Percentiles rank a stretch among this genome's conserved stretches.
Conservation (phyloP, 2,329 filamentous ascomycete genomes). For the Alternaria angustiovoidea region DNA sequence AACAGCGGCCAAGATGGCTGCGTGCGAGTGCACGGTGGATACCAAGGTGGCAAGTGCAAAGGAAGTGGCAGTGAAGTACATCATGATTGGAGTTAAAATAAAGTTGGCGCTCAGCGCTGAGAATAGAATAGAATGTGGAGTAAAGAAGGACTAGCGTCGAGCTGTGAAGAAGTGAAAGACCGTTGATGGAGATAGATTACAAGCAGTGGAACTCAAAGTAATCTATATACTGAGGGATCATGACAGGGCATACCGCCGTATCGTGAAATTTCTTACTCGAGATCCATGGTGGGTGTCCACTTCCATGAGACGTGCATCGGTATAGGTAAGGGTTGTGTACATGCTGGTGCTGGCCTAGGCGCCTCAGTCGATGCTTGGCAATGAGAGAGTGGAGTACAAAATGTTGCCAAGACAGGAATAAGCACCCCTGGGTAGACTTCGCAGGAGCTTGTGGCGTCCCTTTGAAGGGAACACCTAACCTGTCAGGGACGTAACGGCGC, state of each 20-base stretch:
- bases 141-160: conserved; percentile 27
- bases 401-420: conserved; percentile 16
- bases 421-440: conserved; percentile 10
- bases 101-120: conserved; percentile 37
- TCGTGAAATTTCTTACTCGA: conserved; percentile 9
- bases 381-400: conserved; percentile 7
- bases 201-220: not conserved
- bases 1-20: conserved; percentile 40
- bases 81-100: conserved; percentile 23
- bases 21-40: conserved; percentile 42
- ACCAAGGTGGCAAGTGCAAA: conserved; percentile 43
- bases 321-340: conserved; percentile 19
- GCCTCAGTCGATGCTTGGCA: conserved; percentile 20
- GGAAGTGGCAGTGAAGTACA: conserved; percentile 36
- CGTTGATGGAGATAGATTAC: conserved; percentile 9
- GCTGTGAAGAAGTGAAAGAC: conserved; percentile 15
- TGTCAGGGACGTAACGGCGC: conserved; percentile 16
- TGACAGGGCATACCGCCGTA: not conserved
- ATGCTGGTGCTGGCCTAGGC: conserved; percentile 16
- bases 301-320: conserved; percentile 31
- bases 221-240: conserved; percentile 26
- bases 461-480: conserved; percentile 16
- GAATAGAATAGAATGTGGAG: conserved; percentile 31
- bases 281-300: conserved; percentile 30
- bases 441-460: conserved; percentile 10